A percentile compares a stretch with the other conserved stretches of the same genome.
phyloP scores from a whole-genome alignment of 805 yeast genomes.

The Pichia rugopelliculosa region DNA sequence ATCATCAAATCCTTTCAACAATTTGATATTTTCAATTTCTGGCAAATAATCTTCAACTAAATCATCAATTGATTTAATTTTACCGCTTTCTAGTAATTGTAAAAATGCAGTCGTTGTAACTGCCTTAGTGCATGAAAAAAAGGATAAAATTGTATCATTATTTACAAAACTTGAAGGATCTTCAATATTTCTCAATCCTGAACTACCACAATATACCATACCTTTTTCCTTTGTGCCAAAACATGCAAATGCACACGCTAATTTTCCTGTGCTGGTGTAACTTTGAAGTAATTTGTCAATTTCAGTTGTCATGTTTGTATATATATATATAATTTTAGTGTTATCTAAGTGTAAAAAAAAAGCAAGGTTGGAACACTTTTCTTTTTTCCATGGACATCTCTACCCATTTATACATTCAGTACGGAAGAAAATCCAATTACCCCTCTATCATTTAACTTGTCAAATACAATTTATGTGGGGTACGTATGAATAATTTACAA shows the following conservation, averaged over 20 bases:
- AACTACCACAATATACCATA: neutral
- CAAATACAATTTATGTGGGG: too few relatives aligned
- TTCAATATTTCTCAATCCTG: neutral
- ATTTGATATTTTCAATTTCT: neutral
- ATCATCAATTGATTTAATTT: slow-evolving; percentile 5
- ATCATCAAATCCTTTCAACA: neutral
- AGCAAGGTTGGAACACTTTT: too few relatives aligned
- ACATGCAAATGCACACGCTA: slow-evolving; percentile 6
- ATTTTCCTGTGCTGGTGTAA: neutral
- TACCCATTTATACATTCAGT: too few relatives aligned
- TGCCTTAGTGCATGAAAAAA: slow-evolving; percentile 7
- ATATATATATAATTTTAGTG: too few relatives aligned
- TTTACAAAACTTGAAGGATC: neutral
- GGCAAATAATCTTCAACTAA: slow-evolving; percentile 4
- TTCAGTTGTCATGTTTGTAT: neutral
- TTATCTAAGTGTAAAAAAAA: too few relatives aligned
- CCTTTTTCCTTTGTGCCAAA: slow-evolving; percentile 4
- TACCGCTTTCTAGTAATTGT: slow-evolving; percentile 2
- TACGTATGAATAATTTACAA: too few relatives aligned
- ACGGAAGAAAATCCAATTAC: too few relatives aligned
- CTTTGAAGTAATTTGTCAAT: neutral
- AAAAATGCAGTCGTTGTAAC: slow-evolving; percentile 6
- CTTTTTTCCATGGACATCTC: too few relatives aligned
- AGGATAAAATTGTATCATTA: slow-evolving; percentile 3
- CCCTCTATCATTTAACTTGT: too few relatives aligned